Conservation (phyloP, 2,329 filamentous ascomycete genomes). For the Phialemoniopsis sp. region DNA sequence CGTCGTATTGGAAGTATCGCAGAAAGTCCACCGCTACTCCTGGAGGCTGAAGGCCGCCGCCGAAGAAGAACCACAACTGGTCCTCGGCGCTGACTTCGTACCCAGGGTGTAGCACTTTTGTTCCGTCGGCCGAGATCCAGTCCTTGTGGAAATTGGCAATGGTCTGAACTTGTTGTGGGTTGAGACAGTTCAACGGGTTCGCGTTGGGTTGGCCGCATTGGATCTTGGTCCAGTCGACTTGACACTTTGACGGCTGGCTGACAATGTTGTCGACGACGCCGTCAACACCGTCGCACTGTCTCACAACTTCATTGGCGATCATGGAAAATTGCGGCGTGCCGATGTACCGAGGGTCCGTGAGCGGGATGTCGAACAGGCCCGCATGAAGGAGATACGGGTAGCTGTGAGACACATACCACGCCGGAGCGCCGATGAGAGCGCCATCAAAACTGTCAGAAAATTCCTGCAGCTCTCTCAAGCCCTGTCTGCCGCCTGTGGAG, state of each 20-base stretch:
- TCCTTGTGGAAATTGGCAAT: constrained; percentile 20
- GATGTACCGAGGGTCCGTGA: constrained; percentile 37
- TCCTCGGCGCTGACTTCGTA: constrained; percentile 43
- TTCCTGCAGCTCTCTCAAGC: constrained; percentile 46
- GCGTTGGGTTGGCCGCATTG: constrained; percentile 24
- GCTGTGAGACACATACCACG: constrained; percentile 47
- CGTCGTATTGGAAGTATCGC: constrained; percentile 33
- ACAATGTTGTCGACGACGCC: constrained; percentile 46
- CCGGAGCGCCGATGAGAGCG: constrained; percentile 42
- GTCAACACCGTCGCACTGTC: constrained; percentile 46
- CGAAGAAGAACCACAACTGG: constrained; percentile 24
- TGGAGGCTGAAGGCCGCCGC: constrained; percentile 24
- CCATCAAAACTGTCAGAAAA: constrained; percentile 55
- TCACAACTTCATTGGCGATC: constrained; percentile 34
- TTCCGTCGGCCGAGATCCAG: constrained; percentile 18
- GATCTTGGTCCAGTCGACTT: constrained; percentile 32
- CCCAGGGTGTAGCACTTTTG: constrained; percentile 32
- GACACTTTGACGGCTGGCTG: constrained; percentile 38
- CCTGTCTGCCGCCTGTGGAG: constrained; percentile 55
- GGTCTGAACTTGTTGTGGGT: constrained; percentile 27
- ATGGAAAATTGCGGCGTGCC: constrained; percentile 31
- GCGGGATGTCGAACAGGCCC: constrained; percentile 41
- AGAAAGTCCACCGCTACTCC: constrained; percentile 19
- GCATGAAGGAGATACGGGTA: constrained; percentile 35
- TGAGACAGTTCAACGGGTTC: constrained; percentile 29